Percentiles rank a stretch among this genome's conserved stretches.
Conservation (phyloP, 225 moss, liverwort and hornwort species). For the Marchantia polymorpha region DNA sequence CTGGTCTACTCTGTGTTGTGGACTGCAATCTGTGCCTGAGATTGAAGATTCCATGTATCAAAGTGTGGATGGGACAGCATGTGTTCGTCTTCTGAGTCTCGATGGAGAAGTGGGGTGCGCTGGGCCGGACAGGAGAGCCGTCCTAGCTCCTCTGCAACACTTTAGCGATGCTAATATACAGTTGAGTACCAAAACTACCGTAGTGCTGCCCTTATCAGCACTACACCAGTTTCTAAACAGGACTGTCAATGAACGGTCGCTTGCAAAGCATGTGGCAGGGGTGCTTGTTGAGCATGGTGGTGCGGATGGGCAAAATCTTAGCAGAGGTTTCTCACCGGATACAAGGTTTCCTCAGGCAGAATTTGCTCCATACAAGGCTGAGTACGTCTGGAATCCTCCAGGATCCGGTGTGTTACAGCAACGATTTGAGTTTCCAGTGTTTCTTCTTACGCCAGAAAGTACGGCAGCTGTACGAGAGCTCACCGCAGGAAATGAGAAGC, state of each 20-base stretch:
- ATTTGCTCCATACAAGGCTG: constrained; percentile 68
- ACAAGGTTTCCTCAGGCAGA: constrained; percentile 66
- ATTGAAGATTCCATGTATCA: constrained; percentile 79
- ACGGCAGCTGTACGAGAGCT: constrained; percentile 50
- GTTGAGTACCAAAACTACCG: constrained; percentile 22
- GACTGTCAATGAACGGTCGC: constrained; percentile 43
- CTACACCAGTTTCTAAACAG: constrained; percentile 44
- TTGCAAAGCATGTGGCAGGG: constrained; percentile 56
- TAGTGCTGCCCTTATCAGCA: constrained; percentile 34
- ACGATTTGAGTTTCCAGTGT: constrained; percentile 41
- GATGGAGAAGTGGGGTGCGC: constrained; percentile 80
- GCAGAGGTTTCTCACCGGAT: constrained; percentile 63
- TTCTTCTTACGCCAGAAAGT: constrained; percentile 59
- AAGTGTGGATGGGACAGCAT: constrained; percentile 60
- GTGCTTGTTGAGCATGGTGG: constrained; percentile 63
- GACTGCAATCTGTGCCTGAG: constrained; percentile 58
- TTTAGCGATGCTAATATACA: constrained; percentile 22
- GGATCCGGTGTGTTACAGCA: constrained; percentile 35
- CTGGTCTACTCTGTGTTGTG: background rate
- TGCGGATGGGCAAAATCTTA: background rate
- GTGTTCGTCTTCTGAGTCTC: constrained; percentile 87
- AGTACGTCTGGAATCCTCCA: constrained; percentile 67
- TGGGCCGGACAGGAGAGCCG: constrained; percentile 53
- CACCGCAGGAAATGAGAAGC: constrained; percentile 55
- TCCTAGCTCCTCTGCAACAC: constrained; percentile 60